A percentile compares a stretch with the other conserved stretches of the same genome.
Conservation (phyloP, 176 grass and related monocot genomes). For the Aegilops speltoides region DNA sequence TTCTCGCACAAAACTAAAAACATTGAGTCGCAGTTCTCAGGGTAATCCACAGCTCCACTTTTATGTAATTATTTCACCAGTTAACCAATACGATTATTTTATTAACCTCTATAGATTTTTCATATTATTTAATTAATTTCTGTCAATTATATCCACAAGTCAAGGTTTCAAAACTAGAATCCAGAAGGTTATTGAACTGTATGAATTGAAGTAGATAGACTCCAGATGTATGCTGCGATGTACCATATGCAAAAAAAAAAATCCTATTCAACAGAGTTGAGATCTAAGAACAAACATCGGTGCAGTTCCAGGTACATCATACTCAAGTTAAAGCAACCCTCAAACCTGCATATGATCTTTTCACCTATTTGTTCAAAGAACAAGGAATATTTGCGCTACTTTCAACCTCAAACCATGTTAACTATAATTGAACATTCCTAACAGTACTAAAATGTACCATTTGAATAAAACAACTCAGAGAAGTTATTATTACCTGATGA, state of each 20-base stretch:
- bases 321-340: neutral
- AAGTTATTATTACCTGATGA: constrained; percentile 36
- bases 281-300: neutral
- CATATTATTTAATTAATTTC: neutral
- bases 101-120: neutral
- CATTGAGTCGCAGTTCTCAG: neutral
- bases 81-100: neutral
- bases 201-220: constrained; percentile 4
- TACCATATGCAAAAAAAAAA: neutral
- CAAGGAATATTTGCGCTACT: neutral
- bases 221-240: neutral
- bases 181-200: neutral
- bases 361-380: neutral
- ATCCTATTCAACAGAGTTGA: neutral
- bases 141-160: neutral
- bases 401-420: neutral
- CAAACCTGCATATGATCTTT: neutral
- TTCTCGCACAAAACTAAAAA: neutral
- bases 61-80: neutral
- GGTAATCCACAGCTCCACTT: neutral
- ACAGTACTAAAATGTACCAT: neutral
- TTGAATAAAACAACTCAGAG: neutral
- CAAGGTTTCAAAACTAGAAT: neutral
- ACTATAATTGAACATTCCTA: neutral
- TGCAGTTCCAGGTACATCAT: constrained; percentile 7